A percentile compares a stretch with the other conserved stretches of the same genome.
phyloP scores from a whole-genome alignment of 192 early-diverging fungal genomes.

The Piromyces sp. region DNA sequence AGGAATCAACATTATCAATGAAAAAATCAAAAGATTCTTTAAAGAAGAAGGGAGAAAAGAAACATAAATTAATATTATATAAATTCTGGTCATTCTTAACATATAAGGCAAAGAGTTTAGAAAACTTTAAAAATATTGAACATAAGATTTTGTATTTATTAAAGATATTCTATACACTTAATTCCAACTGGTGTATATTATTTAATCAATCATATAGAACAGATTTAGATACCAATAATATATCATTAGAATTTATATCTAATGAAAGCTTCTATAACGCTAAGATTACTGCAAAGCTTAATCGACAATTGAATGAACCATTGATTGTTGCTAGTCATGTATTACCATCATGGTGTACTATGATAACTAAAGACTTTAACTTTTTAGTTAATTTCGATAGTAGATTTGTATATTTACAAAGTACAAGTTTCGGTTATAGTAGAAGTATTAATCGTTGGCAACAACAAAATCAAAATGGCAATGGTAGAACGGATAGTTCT shows the following conservation, averaged over 20 bases:
- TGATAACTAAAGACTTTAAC: constrained; percentile 39
- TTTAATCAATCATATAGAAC: not conserved
- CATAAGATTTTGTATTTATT: not conserved
- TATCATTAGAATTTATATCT: not conserved
- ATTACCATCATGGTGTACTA: constrained; percentile 56
- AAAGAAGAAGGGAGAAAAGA: not conserved
- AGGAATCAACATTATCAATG: not conserved
- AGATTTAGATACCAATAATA: not conserved
- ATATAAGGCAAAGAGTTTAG: not conserved
- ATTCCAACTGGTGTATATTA: not conserved
- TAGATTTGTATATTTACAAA: constrained; percentile 59
- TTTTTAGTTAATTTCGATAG: constrained; percentile 75
- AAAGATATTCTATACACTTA: not conserved
- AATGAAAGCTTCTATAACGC: constrained; percentile 50
- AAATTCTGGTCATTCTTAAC: not conserved
- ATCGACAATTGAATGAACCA: constrained; percentile 71
- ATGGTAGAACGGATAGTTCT: constrained; percentile 17
- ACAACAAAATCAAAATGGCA: constrained; percentile 7
- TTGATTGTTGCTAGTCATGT: constrained; percentile 69
- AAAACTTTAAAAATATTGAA: not conserved
- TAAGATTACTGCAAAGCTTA: constrained; percentile 68
- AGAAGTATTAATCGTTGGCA: constrained; percentile 57
- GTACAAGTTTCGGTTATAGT: constrained; percentile 71
- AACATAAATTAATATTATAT: not conserved
- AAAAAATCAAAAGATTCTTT: not conserved